Base-by-base conservation (phyloP, 1,284 basidiomycete species). In the Sporisorium graminicola region DNA sequence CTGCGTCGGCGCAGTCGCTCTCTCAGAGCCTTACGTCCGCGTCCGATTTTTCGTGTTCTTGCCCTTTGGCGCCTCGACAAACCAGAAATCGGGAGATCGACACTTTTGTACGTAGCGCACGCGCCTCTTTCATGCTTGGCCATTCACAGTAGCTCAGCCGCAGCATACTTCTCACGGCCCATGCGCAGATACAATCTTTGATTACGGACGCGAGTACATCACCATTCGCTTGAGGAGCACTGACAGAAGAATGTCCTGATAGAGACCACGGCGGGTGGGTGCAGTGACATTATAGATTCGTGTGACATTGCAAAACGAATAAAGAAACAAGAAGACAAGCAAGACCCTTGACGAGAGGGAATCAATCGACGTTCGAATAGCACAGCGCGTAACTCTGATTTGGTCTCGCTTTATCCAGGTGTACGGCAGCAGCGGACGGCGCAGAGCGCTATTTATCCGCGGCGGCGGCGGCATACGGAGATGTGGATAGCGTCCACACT, bases 401-500 rank as follows among this genome's bases (percentile, higher is more conserved):
- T n/a, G 37, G 13, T 40, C 37, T 8, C 16, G 16, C 16, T 40
- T 18, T 16, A 16, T 40, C 13, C 13, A 13, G 16, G 16, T 10
- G 5, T 10, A 31, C 13, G 14, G 14, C 35, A 35, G 35, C 12
- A 13, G 35, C 35, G 13, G 13, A 26, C 12, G 13, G 35, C 35
- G 13, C 3, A 26, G 4, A 22, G 2, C 20, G 20, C 35, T 46
- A 47, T 33, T 58, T 37, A 29, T 57, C 33, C 22, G 42, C 43
- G 10, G 37, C 37, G 5, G 24, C 52, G 5, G 20, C 52, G 9
- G 70, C 74, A 55, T 65, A 75, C 5, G 61, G 50, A 26, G 67
- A 76, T 14, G 27, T 58, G 7, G 62, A 52, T 33, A 79, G 40
- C 8, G 65, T 78, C 94, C 93, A 95, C 40, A 94, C 88, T 75